Base-by-base conservation (phyloP, 2,329 filamentous ascomycete genomes). In the Arachnopeziza araneosa region DNA sequence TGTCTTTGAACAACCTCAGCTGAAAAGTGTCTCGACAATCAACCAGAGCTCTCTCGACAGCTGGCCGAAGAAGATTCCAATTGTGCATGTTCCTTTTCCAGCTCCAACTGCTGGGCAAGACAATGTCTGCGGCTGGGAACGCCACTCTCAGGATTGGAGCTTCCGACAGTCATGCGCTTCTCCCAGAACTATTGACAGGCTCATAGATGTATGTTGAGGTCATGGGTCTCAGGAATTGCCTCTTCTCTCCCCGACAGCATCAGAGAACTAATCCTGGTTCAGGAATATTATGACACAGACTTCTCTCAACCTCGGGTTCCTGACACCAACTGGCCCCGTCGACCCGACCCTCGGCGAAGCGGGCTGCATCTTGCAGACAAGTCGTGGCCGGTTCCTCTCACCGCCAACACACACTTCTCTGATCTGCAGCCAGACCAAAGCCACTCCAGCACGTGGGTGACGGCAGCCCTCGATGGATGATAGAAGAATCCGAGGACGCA, bases 261-360 rank as follows among this genome's bases (percentile, higher is more conserved):
- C 36, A 44, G 36, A 44, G 12, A 19, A 44, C 36, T 44, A 4
- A 19, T 44, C 17, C 36, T 44, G 36, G 36, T 14, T 12, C 4
- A 44, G 36, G 26, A 9, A 30, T 30, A 24, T n/a, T 24, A n/a
- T n/a, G 50, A 22, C n/a, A 17, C 50, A 22, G 21, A 10, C 14
- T 12, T n/a, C n/a, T 52, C 49, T 59, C 21, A 21, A 60, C 54
- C 54, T 60, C 58, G 58, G 58, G 58, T 60, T 56, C 58, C 58
- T 60, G 54, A 44, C 36, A 3, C 6, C 36, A 44, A 44, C 19
- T 49, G 36, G 32, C 22, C 55, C 23, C 24, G 48, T 52, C 44
- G 32, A 24, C 55, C 24, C 24, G 55, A 44, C 36, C 6, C 36
- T 44, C 36, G 36, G 36, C 36, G 36, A 44, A 44, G 17, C 36